phyloP scores from a whole-genome alignment of 2,329 filamentous ascomycete genomes.

The Diaporthe longicolla region DNA sequence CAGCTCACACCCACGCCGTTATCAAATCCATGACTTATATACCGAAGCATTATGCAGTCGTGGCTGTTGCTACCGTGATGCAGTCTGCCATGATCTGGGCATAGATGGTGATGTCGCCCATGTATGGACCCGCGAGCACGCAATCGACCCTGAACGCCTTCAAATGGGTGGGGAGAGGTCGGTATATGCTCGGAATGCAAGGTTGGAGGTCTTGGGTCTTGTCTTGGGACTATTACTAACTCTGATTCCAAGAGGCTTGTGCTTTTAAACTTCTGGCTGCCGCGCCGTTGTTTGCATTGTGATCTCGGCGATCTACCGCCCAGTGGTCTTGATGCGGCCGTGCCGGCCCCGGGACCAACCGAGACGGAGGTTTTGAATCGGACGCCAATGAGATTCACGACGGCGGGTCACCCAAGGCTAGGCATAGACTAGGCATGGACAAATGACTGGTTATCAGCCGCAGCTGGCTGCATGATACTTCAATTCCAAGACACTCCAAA shows the following conservation, averaged over 20 bases:
- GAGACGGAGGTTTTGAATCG: not conserved
- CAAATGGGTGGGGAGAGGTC: not conserved
- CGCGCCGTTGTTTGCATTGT: not conserved
- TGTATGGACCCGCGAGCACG: constrained; percentile 16
- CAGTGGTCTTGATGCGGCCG: not conserved
- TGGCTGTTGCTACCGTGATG: constrained; percentile 13
- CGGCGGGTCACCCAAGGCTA: constrained; percentile 13
- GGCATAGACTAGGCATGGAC: constrained; percentile 16
- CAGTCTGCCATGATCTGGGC: constrained; percentile 10
- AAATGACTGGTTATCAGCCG: constrained; percentile 4
- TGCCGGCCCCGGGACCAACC: constrained; percentile 20
- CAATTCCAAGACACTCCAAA: constrained; percentile 1
- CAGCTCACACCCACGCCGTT: not conserved
- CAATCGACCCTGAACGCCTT: constrained; percentile 9
- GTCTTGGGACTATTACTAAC: constrained; percentile 8
- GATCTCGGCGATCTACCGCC: not conserved
- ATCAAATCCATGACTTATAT: constrained; percentile 15
- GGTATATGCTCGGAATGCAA: constrained; percentile 16
- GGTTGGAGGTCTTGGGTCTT: constrained; percentile 9
- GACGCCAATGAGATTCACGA: not conserved
- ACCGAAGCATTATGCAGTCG: not conserved
- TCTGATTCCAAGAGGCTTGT: constrained; percentile 5
- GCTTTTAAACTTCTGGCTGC: constrained; percentile 7
- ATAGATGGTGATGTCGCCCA: not conserved
- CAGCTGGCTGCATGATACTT: constrained; percentile 9